These are phyloP conservation scores for Botrytis deweyae DNA, from an alignment of 2,329 filamentous ascomycete species.

Conservation along the genomic window DNA sequence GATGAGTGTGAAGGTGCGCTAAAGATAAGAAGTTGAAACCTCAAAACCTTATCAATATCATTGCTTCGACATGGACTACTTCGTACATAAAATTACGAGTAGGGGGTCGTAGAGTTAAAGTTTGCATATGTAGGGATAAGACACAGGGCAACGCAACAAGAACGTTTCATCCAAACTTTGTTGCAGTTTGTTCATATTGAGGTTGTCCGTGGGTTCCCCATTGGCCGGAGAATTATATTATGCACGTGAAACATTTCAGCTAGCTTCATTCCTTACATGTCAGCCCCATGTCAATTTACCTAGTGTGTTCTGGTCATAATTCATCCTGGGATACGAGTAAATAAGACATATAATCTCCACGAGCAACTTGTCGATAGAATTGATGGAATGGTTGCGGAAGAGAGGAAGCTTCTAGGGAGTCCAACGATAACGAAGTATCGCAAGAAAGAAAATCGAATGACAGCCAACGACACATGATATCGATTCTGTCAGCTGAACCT, in stretches of 20 bases:
- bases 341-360: neutral
- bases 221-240: neutral
- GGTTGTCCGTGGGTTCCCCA: neutral
- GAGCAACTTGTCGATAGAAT: neutral
- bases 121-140: neutral
- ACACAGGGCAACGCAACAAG: neutral
- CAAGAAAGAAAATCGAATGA: neutral
- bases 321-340: neutral
- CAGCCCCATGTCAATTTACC: neutral
- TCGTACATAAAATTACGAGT: neutral
- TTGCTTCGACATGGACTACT: neutral
- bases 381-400: neutral
- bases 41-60: slow-evolving; percentile 8
- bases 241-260: neutral
- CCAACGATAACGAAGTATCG: neutral
- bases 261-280: neutral
- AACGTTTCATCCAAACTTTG: slow-evolving; percentile 1
- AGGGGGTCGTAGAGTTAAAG: neutral
- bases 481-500: slow-evolving; percentile 1
- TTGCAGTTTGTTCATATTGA: neutral
- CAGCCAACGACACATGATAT: neutral
- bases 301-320: neutral
- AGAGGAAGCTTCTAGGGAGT: neutral
- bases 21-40: slow-evolving; percentile 6
- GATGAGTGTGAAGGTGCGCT: neutral